Conservation (phyloP, 305 asterid genomes). For the Rubia occidens region DNA sequence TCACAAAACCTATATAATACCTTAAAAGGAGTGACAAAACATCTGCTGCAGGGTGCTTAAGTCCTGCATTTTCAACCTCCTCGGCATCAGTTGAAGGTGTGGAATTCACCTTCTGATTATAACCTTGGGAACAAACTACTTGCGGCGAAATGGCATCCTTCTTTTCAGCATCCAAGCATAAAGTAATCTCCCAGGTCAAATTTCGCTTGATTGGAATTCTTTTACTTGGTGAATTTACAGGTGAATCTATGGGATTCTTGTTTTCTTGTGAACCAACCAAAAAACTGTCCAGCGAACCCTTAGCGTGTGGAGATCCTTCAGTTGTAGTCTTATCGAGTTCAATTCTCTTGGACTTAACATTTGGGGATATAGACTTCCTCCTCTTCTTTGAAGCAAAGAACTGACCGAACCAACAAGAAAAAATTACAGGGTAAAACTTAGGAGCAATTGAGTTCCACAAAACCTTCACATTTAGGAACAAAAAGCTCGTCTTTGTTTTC, state of each 20-base stretch:
- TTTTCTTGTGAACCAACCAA: constrained; percentile 48
- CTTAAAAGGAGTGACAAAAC: constrained; percentile 73
- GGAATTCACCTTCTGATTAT: constrained; percentile 22
- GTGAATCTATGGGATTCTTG: constrained; percentile 24
- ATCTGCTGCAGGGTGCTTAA: constrained; percentile 48
- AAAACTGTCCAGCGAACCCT: constrained; percentile 53
- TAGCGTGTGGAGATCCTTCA: constrained; percentile 62
- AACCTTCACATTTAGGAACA: background rate
- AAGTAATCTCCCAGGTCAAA: constrained; percentile 42
- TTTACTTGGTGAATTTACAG: constrained; percentile 24
- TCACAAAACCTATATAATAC: constrained; percentile 28
- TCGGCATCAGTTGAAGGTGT: constrained; percentile 22
- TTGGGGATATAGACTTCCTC: constrained; percentile 68
- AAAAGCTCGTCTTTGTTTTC: background rate
- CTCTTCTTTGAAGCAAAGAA: constrained; percentile 77
- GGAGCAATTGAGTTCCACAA: background rate
- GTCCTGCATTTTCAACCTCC: constrained; percentile 34
- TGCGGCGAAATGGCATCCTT: constrained; percentile 15
- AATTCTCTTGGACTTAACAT: constrained; percentile 39
- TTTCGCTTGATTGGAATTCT: constrained; percentile 42
- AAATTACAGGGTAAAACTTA: background rate
- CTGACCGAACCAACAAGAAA: constrained; percentile 32
- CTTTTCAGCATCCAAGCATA: constrained; percentile 31
- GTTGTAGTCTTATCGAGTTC: constrained; percentile 43
- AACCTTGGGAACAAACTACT: constrained; percentile 24